A percentile compares a stretch with the other conserved stretches of the same genome.
Conservation (phyloP, 306 rosid species). For the Glycine latifolia region DNA sequence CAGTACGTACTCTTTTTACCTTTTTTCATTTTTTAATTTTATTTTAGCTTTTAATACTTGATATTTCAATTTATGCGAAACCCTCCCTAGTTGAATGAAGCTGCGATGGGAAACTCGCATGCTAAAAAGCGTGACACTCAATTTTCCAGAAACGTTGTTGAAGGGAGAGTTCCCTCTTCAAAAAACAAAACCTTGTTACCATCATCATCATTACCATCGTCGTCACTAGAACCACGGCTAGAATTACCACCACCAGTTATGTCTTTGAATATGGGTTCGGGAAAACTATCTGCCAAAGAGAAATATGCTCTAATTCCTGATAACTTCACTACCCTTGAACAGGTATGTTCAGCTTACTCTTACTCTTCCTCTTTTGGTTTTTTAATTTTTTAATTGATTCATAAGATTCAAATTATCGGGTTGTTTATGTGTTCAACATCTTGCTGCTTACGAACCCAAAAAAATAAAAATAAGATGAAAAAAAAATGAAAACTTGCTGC, state of each 20-base stretch:
- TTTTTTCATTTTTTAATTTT: not conserved
- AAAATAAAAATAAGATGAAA: too few species aligned
- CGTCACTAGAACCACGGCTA: not conserved
- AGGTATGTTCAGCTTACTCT: constrained; percentile 13
- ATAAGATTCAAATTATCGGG: not conserved
- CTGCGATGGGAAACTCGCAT: constrained; percentile 41
- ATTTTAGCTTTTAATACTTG: too few species aligned
- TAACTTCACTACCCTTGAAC: constrained; percentile 44
- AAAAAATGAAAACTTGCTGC: too few species aligned
- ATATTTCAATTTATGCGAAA: not conserved
- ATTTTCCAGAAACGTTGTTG: not conserved
- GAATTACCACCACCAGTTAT: not conserved
- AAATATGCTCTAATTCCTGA: constrained; percentile 49
- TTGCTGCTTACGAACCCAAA: not conserved
- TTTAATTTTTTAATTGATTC: not conserved
- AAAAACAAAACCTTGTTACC: too few species aligned
- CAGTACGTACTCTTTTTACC: not conserved
- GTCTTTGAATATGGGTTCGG: not conserved
- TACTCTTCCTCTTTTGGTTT: not conserved
- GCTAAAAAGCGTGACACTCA: not conserved
- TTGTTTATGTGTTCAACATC: not conserved
- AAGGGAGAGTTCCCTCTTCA: not conserved
- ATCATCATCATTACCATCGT: too few species aligned
- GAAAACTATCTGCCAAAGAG: constrained; percentile 15
- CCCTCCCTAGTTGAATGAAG: constrained; percentile 11